Conservation (phyloP, 2,329 filamentous ascomycete species). For the Phialophora tarda region DNA sequence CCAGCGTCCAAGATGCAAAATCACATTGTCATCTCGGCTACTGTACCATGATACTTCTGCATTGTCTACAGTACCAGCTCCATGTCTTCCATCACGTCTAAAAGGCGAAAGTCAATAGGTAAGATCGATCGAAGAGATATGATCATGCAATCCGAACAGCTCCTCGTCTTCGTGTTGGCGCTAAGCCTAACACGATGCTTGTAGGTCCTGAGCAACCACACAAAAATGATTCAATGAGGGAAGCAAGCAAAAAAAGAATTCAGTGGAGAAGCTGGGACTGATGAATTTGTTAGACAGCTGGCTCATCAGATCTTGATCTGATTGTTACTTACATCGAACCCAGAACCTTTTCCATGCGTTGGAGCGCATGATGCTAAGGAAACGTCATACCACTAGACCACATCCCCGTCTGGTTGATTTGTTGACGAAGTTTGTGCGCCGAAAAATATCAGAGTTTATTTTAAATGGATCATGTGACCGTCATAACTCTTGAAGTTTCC, state of each 20-base stretch:
- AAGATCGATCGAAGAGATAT: not conserved
- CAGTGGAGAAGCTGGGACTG: conserved; percentile 6
- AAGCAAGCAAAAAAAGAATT: not conserved
- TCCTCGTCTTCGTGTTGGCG: not conserved
- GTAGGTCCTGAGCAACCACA: not conserved
- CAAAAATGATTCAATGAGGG: too few relatives aligned
- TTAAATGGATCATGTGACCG: not conserved
- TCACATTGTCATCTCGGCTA: not conserved
- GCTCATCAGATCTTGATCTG: not conserved
- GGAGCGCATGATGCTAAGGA: conserved; percentile 4
- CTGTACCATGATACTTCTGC: not conserved
- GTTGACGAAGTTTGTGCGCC: not conserved
- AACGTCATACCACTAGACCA: conserved; percentile 12
- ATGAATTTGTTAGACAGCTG: not conserved
- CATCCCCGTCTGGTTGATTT: not conserved
- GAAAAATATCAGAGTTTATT: not conserved
- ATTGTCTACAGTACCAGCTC: not conserved
- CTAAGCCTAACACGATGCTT: not conserved
- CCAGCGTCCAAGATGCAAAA: not conserved
- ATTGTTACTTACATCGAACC: not conserved
- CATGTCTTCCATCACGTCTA: not conserved
- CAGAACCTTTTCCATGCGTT: conserved; percentile 9
- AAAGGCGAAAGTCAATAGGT: not conserved
- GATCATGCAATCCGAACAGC: not conserved
- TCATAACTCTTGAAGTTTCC: too few relatives aligned